phyloP scores from a whole-genome alignment of 441 rosid species.

The Manihot esculenta region DNA sequence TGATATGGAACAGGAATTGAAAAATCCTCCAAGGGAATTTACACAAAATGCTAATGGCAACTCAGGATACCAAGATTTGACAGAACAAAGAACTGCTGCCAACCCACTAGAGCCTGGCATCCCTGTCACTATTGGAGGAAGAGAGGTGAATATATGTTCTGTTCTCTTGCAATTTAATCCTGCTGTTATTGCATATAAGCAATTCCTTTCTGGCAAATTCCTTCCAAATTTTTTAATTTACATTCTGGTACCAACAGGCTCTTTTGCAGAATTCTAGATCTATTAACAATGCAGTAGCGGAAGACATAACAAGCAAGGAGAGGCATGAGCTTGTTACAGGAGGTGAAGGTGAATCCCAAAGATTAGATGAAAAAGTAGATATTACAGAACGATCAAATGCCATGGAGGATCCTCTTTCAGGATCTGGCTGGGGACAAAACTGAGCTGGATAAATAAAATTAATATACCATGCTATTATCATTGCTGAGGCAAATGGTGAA shows the following conservation, averaged over 20 bases:
- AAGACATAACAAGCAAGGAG: conserved; percentile 13
- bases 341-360: neutral
- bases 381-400: conserved; percentile 10
- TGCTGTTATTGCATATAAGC: neutral
- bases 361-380: conserved; percentile 3
- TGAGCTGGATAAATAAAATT: too few species aligned
- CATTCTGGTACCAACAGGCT: conserved; percentile 19
- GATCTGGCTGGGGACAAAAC: conserved; percentile 3
- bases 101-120: conserved; percentile 20
- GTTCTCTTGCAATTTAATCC: neutral
- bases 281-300: neutral
- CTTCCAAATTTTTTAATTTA: neutral
- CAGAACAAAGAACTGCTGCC: conserved; percentile 15
- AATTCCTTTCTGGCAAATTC: conserved; percentile 1
- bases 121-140: conserved; percentile 18
- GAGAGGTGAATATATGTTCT: conserved; percentile 26
- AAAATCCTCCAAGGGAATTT: conserved; percentile 15
- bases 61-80: conserved; percentile 21
- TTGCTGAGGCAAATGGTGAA: too few species aligned
- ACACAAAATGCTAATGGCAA: conserved; percentile 17
- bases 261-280: conserved; percentile 22
- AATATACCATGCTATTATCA: too few species aligned
- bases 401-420: neutral
- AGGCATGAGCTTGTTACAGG: conserved; percentile 7
- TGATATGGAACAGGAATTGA: conserved; percentile 29